Evolutionary conservation across 148 eudicot species (phyloP).

Genomic region (Chenopodium album): DNA sequence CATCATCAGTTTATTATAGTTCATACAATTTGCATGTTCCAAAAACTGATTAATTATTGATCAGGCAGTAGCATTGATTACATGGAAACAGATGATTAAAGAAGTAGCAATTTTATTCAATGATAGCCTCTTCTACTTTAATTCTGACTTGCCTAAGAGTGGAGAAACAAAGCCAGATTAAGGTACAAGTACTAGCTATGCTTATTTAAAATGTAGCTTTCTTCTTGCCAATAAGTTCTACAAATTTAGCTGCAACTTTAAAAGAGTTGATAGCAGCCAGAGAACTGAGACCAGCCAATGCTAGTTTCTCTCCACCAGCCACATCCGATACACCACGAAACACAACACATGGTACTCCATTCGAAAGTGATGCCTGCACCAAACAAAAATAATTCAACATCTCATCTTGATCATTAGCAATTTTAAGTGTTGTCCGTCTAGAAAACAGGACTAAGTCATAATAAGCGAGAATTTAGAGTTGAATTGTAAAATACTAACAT

Average conservation of each 20-base stretch:
- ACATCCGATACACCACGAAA: slow-evolving; percentile 59
- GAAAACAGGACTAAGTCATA: background rate
- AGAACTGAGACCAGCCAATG: slow-evolving; percentile 22
- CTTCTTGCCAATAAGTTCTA: slow-evolving; percentile 32
- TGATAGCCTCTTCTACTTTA: background rate
- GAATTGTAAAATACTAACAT: slow-evolving; percentile 21
- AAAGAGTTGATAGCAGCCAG: slow-evolving; percentile 55
- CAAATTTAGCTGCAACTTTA: slow-evolving; percentile 46
- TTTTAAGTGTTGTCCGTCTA: background rate
- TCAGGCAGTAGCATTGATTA: background rate
- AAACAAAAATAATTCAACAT: background rate
- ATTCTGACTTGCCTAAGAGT: background rate
- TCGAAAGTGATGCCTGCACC: slow-evolving; percentile 44
- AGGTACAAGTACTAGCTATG: no score
- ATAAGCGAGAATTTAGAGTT: background rate
- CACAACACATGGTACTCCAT: slow-evolving; percentile 51
- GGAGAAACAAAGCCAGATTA: background rate
- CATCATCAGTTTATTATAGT: no score
- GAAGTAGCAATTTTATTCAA: background rate
- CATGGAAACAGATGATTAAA: background rate
- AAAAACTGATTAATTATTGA: background rate
- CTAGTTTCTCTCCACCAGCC: slow-evolving; percentile 40
- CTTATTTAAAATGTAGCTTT: background rate
- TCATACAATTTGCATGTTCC: background rate
- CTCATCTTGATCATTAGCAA: background rate